Percentiles rank a stretch among this genome's conserved stretches.
Evolutionary conservation across 2,329 filamentous ascomycete species (phyloP).

Genomic region (Colletotrichum ledebouriae): DNA sequence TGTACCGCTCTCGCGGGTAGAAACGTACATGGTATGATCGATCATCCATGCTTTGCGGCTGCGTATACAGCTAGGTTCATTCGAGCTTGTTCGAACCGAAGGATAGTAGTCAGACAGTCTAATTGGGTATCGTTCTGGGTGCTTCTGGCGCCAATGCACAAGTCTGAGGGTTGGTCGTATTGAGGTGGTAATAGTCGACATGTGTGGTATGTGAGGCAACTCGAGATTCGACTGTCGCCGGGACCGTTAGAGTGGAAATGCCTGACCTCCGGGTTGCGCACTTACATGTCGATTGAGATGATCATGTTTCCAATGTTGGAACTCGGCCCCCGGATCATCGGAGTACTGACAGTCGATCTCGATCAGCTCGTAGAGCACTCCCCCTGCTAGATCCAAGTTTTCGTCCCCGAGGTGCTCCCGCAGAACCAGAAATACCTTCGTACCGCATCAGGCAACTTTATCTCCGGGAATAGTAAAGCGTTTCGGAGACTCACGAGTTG

Average conservation of each 20-base stretch:
- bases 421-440: conserved; percentile 58
- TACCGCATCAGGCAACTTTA: not conserved
- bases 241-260: conserved; percentile 23
- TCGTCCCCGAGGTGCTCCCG: conserved; percentile 61
- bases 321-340: conserved; percentile 60
- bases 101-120: conserved; percentile 56
- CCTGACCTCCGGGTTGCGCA: not conserved
- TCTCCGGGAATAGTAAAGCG: not conserved
- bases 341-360: conserved; percentile 60
- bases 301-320: conserved; percentile 61
- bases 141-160: conserved; percentile 53
- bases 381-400: conserved; percentile 58
- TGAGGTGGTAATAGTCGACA: conserved; percentile 58
- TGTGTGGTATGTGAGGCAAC: conserved; percentile 61
- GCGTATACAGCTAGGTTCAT: conserved; percentile 53
- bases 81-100: conserved; percentile 44
- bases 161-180: conserved; percentile 57
- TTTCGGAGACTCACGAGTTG: conserved; percentile 51
- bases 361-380: conserved; percentile 62
- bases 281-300: conserved; percentile 60
- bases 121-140: conserved; percentile 55
- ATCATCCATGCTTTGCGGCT: conserved; percentile 58
- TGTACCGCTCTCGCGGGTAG: conserved; percentile 55
- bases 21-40: conserved; percentile 58
- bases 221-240: conserved; percentile 55